Evolutionary conservation across 2,329 filamentous ascomycete species (phyloP).

Genomic region (Simplicillium sp.): DNA sequence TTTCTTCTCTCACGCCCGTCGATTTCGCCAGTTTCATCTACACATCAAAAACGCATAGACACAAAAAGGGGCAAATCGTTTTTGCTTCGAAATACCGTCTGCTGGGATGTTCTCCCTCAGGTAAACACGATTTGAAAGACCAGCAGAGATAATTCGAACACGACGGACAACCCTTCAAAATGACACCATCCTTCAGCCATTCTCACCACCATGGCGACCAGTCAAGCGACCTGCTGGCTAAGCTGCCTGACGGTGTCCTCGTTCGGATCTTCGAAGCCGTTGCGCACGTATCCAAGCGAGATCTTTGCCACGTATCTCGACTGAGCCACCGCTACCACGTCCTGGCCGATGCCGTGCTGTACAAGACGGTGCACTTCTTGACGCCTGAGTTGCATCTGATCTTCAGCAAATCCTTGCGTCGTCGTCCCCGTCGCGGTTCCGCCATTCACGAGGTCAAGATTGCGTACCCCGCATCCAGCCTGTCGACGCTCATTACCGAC

Average conservation of each 20-base stretch:
- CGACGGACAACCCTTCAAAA: too few species aligned
- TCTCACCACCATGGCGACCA: neutral
- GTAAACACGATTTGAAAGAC: too few species aligned
- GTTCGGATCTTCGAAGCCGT: constrained; percentile 28
- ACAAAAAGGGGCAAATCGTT: too few species aligned
- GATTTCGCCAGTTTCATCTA: too few species aligned
- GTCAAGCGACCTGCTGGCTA: constrained; percentile 11
- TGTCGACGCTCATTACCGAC: constrained; percentile 30
- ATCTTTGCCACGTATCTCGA: constrained; percentile 32
- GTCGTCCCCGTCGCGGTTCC: constrained; percentile 35
- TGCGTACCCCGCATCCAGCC: constrained; percentile 32
- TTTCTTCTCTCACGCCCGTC: too few species aligned
- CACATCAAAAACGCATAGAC: too few species aligned
- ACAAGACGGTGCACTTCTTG: constrained; percentile 35
- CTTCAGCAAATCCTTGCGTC: constrained; percentile 36
- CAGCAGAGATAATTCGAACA: too few species aligned
- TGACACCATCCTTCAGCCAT: too few species aligned
- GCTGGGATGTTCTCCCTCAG: too few species aligned
- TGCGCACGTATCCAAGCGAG: constrained; percentile 19
- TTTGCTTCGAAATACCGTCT: too few species aligned
- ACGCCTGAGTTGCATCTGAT: constrained; percentile 36
- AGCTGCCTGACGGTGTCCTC: constrained; percentile 29
- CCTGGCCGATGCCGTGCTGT: constrained; percentile 35
- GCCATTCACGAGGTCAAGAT: constrained; percentile 34
- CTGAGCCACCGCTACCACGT: constrained; percentile 31